These are phyloP conservation scores for Penicillium sp. DNA, from an alignment of 2,329 filamentous ascomycete genomes.

Conservation along the genomic window DNA sequence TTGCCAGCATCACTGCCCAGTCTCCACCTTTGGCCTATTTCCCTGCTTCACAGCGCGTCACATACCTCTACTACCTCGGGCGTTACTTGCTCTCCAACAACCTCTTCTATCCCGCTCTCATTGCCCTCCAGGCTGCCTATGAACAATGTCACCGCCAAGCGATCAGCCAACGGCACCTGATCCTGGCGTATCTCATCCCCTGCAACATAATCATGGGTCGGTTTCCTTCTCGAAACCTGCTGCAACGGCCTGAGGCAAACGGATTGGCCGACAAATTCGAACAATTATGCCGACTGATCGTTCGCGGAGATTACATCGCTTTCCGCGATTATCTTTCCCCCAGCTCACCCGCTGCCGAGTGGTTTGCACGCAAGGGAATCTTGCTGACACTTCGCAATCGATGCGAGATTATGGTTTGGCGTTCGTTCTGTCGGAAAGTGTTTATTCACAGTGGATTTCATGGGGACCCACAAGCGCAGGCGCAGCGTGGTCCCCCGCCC, in stretches of 20 bases:
- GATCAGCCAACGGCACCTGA: constrained; percentile 69
- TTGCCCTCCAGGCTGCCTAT: constrained; percentile 78
- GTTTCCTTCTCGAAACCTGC: constrained; percentile 69
- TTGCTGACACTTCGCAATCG: constrained; percentile 74
- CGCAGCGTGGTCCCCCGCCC: constrained; percentile 60
- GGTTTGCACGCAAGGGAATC: constrained; percentile 75
- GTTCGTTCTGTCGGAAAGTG: constrained; percentile 73
- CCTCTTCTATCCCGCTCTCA: constrained; percentile 75
- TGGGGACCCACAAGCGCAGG: constrained; percentile 48
- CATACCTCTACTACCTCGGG: constrained; percentile 92
- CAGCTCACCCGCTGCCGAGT: constrained; percentile 59
- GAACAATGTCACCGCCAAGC: constrained; percentile 65
- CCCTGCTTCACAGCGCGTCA: constrained; percentile 82
- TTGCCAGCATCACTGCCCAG: constrained; percentile 81
- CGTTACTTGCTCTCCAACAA: constrained; percentile 85
- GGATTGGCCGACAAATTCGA: constrained; percentile 67
- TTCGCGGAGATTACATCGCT: constrained; percentile 69
- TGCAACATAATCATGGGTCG: constrained; percentile 82
- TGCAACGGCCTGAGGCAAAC: constrained; percentile 69
- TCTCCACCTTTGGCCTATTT: constrained; percentile 80
- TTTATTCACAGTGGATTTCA: constrained; percentile 79
- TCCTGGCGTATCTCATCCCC: constrained; percentile 81
- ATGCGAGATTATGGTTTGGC: constrained; percentile 80
- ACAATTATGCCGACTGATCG: constrained; percentile 72
- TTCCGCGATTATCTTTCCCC: constrained; percentile 70